These are phyloP conservation scores for Fusarium domesticum DNA, from an alignment of 2,329 filamentous ascomycete genomes.

Conservation along the genomic window DNA sequence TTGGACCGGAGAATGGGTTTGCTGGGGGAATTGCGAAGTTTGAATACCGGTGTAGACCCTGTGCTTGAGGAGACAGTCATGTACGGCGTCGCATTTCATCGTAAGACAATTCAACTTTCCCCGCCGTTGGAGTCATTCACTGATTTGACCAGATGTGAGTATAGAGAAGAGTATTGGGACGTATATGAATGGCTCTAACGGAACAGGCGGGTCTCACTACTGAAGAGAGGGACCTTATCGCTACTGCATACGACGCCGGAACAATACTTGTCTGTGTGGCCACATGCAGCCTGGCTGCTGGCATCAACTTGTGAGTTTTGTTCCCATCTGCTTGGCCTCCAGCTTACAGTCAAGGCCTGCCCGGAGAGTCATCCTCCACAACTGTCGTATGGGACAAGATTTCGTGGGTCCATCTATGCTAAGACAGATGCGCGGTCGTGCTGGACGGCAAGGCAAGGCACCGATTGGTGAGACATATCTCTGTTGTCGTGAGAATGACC, in stretches of 20 bases:
- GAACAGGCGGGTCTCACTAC: constrained; percentile 63
- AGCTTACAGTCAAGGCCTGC: constrained; percentile 46
- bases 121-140: background rate
- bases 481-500: constrained; percentile 65
- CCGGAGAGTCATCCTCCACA: constrained; percentile 71
- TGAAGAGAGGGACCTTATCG: constrained; percentile 71
- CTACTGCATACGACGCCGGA: constrained; percentile 67
- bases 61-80: constrained; percentile 62
- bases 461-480: constrained; percentile 75
- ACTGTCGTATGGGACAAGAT: constrained; percentile 71
- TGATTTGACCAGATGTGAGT: constrained; percentile 37
- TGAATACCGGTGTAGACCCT: constrained; percentile 64
- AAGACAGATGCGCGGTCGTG: constrained; percentile 76
- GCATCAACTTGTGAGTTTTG: constrained; percentile 62
- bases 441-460: constrained; percentile 75
- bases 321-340: background rate
- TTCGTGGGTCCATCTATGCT: constrained; percentile 76
- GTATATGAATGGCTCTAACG: constrained; percentile 20
- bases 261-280: constrained; percentile 69
- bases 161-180: too few species aligned
- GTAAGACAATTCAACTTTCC: constrained; percentile 34
- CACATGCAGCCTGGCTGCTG: constrained; percentile 76
- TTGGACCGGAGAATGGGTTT: constrained; percentile 61
- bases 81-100: constrained; percentile 71
- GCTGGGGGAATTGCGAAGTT: constrained; percentile 62